Evolutionary conservation across 108 stramenopile species (phyloP), one percentile per base, ranked within the genome.

Genomic region (Ochromonas danica): DNA sequence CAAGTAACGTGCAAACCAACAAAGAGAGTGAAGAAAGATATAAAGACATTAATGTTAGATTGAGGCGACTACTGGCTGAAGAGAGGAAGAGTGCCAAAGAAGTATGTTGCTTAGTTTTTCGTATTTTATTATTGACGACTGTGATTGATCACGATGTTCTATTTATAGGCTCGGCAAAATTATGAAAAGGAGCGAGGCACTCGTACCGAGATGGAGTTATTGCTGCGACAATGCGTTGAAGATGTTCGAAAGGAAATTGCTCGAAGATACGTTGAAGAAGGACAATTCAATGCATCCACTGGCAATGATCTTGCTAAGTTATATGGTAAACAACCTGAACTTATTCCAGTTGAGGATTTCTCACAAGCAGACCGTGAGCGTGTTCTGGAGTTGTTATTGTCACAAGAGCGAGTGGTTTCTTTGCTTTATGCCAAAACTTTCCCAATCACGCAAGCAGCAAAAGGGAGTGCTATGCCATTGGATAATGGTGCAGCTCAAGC

Each of bases 41-140:
- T 62, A 86, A 86, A 61, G 88, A 87, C 38, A 86, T 85, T 2
- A 87, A 87, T 39, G 84, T 86, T 83, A 79, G 87, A 38, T 42
- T 87, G 70, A 86, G 85, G 82, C 40, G 84, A 71, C 57, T 89
- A 22, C 41, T 89, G 39, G 88, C 85, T n/a, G 78, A 84, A 14
- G 88, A 89, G 83, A 70, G 87, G 43, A 43, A 82, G 0, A n/a
- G n/a, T n/a, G n/a, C n/a, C n/a, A n/a, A n/a, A n/a, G n/a, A n/a
- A n/a, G n/a, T n/a, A n/a, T n/a, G n/a, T n/a, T n/a, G n/a, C n/a
- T n/a, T n/a, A n/a, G n/a, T n/a, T 51, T 22, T 51, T 51, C 45
- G 6, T 14, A 51, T 51, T 51, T 51, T 51, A 51, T 51, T 51
- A 51, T n/a, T n/a, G n/a, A n/a, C n/a, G n/a, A n/a, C n/a, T n/a